Base-by-base conservation (phyloP, 306 rosid species). In the Lathyrus aphaca region DNA sequence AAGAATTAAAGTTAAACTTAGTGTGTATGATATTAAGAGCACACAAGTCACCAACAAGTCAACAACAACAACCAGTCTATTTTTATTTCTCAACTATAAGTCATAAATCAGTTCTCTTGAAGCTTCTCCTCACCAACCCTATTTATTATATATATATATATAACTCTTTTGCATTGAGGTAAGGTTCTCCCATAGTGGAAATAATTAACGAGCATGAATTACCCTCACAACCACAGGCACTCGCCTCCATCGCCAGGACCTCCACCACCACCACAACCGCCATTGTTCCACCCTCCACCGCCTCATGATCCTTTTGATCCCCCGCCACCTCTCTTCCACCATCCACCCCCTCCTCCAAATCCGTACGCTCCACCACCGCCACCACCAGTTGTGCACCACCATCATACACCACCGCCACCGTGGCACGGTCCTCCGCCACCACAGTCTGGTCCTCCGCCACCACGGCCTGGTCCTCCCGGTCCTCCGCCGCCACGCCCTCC, bases 401-500 rank as follows among this genome's bases (percentile, higher is more conserved):
- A 12, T 27, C 68, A 27, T 37, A 32, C 3, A 29, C 51, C 46
- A 18, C 69, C 70, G 1, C 75, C 69, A 13, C 58, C 53, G 5
- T 68, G 15, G 8, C 79, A 54, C 16, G 65, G 43, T 2, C 43
- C 40, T 39, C 73, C 62, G 0, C n/a, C n/a, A n/a, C n/a, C n/a
- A n/a, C n/a, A n/a, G n/a, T n/a, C n/a, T n/a, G 73, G 63, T 40
- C 73, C 73, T 17, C 56, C 53, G 6, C 51, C 46, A 8, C 60
- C 57, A 1, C 59, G 10, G 15, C 59, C 59, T 53, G 35, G 59
- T 23, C 59, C 21, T 53, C 59, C 45, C 13, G 66, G 66, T 23
- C 64, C 50, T 10, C 71, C 69, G 2, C 62, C 69, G 2, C 76
- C 76, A 19, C 61, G 69, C 5, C 69, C 69, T 64, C 69, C 55